Conservation (phyloP, 305 asterid species). For the Fraxinus xanthoxyloides region DNA sequence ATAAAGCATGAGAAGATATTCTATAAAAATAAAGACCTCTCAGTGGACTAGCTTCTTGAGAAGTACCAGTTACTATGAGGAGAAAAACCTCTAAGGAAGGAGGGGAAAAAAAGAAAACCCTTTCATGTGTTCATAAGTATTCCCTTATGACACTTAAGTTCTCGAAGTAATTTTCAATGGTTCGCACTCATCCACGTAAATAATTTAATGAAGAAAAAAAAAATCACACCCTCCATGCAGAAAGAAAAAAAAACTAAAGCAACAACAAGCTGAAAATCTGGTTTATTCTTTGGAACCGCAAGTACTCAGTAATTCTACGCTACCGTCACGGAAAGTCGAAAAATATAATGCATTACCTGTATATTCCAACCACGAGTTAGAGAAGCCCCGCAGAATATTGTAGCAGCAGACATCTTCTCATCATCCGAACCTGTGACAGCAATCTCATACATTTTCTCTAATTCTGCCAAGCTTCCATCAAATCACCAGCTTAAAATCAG, state of each 20-base stretch:
- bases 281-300: not conserved
- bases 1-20: slow-evolving; percentile 1
- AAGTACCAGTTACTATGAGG: not conserved
- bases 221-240: slow-evolving; percentile 13
- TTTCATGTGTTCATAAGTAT: not conserved
- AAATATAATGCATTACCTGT: slow-evolving; percentile 57
- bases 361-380: slow-evolving; percentile 96
- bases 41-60: not conserved
- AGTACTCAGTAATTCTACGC: slow-evolving; percentile 6
- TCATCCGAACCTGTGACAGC: slow-evolving; percentile 89
- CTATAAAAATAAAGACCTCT: slow-evolving; percentile 8
- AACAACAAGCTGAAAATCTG: slow-evolving; percentile 14
- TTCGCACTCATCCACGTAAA: not conserved
- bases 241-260: slow-evolving; percentile 1
- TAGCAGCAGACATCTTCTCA: slow-evolving; percentile 94
- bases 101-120: not conserved
- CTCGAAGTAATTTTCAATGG: not conserved
- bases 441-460: slow-evolving; percentile 88
- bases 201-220: not conserved
- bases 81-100: not conserved
- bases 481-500: slow-evolving; percentile 68
- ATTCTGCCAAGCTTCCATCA: slow-evolving; percentile 95
- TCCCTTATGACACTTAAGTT: not conserved
- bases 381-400: slow-evolving; percentile 91
- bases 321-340: slow-evolving; percentile 6